Evolutionary conservation across 331 rosid genomes (phyloP), one percentile per base, ranked within the genome.

Genomic region (Pyrus hybrid): DNA sequence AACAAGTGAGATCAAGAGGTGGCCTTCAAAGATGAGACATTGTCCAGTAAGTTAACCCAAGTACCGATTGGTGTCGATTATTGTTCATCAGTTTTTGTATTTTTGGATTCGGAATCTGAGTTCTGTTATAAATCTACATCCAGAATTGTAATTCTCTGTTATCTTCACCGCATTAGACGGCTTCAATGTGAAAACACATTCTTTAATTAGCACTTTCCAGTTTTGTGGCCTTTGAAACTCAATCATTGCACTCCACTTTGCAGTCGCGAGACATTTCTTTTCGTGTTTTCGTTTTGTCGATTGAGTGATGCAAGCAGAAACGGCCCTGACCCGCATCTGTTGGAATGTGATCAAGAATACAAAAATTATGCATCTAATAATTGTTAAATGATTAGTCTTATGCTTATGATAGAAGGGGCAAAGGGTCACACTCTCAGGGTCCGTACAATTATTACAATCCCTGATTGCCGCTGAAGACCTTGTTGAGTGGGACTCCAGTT

Each of bases 1-100:
- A 62, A 62, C 35, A 26, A 62, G 67, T 62, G 67, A 62, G 32
- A 62, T 62, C 67, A 71, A 21, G 76, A 13, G 66, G 76, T 56
- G 13, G 21, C 47, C 64, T 28, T 67, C 75, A 63, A 30, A 8
- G 47, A 65, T 61, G 74, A 47, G 49, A 33, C 16, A 23, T 16
- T 33, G 32, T 13, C 18, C 43, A 2, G 35, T 66, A 37, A 56
- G 58, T 57, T 76, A 25, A 53, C 79, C 25, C 32, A 23, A 60
- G 6, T 37, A 20, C 64, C 6, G 35, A n/a, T 58, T 45, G 18
- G 18, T 10, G 8, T 28, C 45, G 2, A 10, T 62, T 41, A 62
- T 35, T 4, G 47, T 62, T 28, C 13, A 1, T 14, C 12, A 22
- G 35, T n/a, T 18, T 30, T 16, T 5, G 2, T 60, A 20, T 21